Base-by-base conservation (phyloP, 2,329 filamentous ascomycete genomes). In the Neonectria coccinea region DNA sequence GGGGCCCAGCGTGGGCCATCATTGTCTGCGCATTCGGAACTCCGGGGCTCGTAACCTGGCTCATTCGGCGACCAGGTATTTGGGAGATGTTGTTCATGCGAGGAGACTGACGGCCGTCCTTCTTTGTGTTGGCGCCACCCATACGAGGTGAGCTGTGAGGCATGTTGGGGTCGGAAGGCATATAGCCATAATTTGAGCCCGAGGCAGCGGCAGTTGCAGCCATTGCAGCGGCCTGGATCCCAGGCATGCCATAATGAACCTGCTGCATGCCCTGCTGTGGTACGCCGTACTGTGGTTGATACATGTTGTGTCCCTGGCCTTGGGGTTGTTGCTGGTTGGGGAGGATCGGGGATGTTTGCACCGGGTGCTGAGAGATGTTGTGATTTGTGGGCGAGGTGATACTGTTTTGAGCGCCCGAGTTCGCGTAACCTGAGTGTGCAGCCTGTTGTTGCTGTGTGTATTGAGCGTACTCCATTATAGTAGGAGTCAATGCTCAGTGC, bases 221-320 rank as follows among this genome's bases (percentile, higher is more conserved):
- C 92, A 97, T 96, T 63, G 94, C 94, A 54, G 95, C 94, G 14
- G 94, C 94, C 79, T 97, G 93, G 51, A 94, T 93, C 20, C 91
- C 88, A 36, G 91, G 91, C 80, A 95, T 93, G 62, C 87, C 90
- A 82, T 97, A 97, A 20, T 77, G 73, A 33, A 80, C 77, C 61
- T 75, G 75, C 82, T 92, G 90, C 88, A 97, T 93, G 74, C 86
- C 86, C 73, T 89, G 85, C 69, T 90, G 88, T 66, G 91, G 85
- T 62, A 94, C 91, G 63, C 88, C 90, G 77, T 94, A 95, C 68
- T 89, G 85, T 77, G 91, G 88, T 74, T 92, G 88, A 79, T 97
- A 97, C 82, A 90, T 93, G 86, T 90, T 92, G 81, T 91, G 90
- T 54, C 83, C 83, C 71, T 89, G 85, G 75, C 87, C 88, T 67